Base-by-base conservation (phyloP, 2,329 filamentous ascomycete species). In the Botryosphaeria dothidea region DNA sequence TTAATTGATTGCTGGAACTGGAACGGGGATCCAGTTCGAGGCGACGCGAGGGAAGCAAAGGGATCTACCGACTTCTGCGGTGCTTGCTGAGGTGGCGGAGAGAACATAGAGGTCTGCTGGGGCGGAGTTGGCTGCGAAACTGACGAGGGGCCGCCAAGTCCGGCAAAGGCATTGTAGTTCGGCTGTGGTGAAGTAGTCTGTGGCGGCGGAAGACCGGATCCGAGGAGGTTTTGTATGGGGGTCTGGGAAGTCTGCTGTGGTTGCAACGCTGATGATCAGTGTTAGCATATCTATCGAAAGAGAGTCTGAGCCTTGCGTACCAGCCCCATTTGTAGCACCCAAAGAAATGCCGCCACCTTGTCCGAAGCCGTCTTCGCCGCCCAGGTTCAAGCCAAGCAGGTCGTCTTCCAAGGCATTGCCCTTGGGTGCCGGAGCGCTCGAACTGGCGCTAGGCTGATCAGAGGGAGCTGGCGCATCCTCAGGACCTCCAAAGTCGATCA, bases 401-500 rank as follows among this genome's bases (percentile, higher is more conserved):
- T 99, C 95, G 75, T 96, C 93, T 73, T 97, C 93, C 23, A 98
- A 78, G 15, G 91, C 89, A 62, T 86, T 88, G 0, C 86, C 80
- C 65, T 86, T 85, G 34, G 81, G 79, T 49, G 81, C 76, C 27
- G 77, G 72, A 13, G 80, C 77, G 34, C 34, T 60, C 27, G 83
- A 81, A 63, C 77, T 75, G 19, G 65, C 77, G 71, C 65, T 62
- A 38, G 71, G 71, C 46, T 74, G 66, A 62, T 76, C 72, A 56
- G 72, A 66, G 48, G 74, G 69, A 29, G 73, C 67, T 64, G 81
- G 82, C 45, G 84, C 80, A 43, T 89, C 88, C 17, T 87, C 84
- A 65, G 87, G 83, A 9, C 82, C 89, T 66, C 90, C 92, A 72
- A 99, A 93, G 75, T 99, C 95, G 73, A 99, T 99, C 68, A 99